Base-by-base conservation (phyloP, 768 basidiomycete genomes). In the Rubroboletus pulcherrimus region DNA sequence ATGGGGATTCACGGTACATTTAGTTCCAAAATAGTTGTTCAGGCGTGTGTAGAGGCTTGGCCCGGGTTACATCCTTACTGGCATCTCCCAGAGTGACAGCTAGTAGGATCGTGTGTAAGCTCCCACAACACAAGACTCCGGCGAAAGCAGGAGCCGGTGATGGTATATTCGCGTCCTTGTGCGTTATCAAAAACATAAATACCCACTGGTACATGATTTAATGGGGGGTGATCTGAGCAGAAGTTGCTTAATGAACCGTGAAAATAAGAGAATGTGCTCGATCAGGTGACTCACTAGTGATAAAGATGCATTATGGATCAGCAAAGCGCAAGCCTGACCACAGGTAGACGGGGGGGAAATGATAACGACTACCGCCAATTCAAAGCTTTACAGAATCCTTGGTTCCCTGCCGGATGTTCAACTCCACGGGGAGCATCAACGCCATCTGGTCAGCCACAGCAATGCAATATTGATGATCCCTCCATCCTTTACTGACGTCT, bases 381-480 rank as follows among this genome's bases (percentile, higher is more conserved):
- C 49, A 71, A 47, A 71, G 71, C 35, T 62, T 71, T 7, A 55
- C 45, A 12, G 48, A 19, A n/a, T 51, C 53, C 48, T 38, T 63
- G 31, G 17, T 55, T 29, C 64, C 63, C 24, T 63, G 56, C 19
- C 63, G 63, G 8, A 37, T 39, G 39, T 72, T 75, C 34, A 74
- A 35, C 26, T 63, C 65, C n/a, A 58, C 37, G 10, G 73, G 66
- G 1, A 85, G 56, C 7, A 74, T 69, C 58, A 85, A 66, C 2
- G 79, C 77, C 81, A 86, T 82, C 67, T 87, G 85, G 12, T 79
- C 83, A 11, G 82, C 78, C 24, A 79, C 74, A 15, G 80, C 84
- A 30, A 88, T 70, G 60, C 86, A 88, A n/a, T 81, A 72, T 61
- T 86, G 85, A 48, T 78, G 68, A 44, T 83, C 83, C 58, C 82